Evolutionary conservation across 23 red algal species (phyloP).

Genomic region (Cyanidium caldarium): DNA sequence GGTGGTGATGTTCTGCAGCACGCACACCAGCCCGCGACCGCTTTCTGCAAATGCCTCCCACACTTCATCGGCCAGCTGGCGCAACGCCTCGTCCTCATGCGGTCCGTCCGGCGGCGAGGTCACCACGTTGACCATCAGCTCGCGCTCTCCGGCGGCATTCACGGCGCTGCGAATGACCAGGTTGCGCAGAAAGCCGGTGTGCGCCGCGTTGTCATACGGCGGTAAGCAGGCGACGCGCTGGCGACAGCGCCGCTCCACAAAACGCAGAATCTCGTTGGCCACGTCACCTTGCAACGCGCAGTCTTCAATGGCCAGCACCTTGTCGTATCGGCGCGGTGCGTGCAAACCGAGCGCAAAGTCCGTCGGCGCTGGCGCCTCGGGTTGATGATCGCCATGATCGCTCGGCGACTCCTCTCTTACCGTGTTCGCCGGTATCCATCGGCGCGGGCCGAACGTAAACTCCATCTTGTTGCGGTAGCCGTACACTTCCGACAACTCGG

Average conservation of each 20-base stretch:
- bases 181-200: constrained; percentile 66
- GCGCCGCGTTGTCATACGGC: constrained; percentile 44
- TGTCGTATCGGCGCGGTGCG: constrained; percentile 64
- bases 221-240: constrained; percentile 10
- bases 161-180: constrained; percentile 51
- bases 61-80: constrained; percentile 42
- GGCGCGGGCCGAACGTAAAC: constrained; percentile 59
- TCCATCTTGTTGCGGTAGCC: constrained; percentile 98
- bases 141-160: constrained; percentile 23
- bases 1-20: constrained; percentile 63
- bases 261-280: constrained; percentile 43
- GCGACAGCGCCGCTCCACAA: constrained; percentile 15
- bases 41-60: constrained; percentile 35
- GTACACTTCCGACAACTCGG: constrained; percentile 18
- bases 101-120: constrained; percentile 51
- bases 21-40: constrained; percentile 27
- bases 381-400: no score
- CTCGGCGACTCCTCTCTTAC: neutral
- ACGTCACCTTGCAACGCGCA: constrained; percentile 35
- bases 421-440: constrained; percentile 13
- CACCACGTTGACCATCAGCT: constrained; percentile 88
- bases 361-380: no score
- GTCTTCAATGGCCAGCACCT: constrained; percentile 51
- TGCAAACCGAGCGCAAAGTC: constrained; percentile 71
- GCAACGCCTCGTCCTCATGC: constrained; percentile 12